phyloP scores from a whole-genome alignment of 2,329 filamentous ascomycete species.

The Xylariaceae sp. region DNA sequence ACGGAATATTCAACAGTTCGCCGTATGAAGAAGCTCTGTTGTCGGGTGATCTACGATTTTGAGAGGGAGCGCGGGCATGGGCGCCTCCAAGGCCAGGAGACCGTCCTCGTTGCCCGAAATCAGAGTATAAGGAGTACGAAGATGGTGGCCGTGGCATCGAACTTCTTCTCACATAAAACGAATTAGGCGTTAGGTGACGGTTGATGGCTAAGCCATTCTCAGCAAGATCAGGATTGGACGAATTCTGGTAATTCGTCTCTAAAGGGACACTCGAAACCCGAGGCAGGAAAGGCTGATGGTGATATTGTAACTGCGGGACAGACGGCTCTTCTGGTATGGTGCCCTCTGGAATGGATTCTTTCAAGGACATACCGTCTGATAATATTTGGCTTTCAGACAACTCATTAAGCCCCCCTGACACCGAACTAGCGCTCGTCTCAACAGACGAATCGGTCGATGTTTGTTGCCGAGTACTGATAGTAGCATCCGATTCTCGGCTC shows the following conservation, averaged over 20 bases:
- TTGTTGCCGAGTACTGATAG: slow-evolving; percentile 56
- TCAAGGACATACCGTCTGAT: slow-evolving; percentile 53
- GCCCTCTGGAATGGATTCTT: slow-evolving; percentile 57
- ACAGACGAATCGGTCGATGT: slow-evolving; percentile 59
- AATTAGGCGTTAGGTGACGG: slow-evolving; percentile 67
- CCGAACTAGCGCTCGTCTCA: slow-evolving; percentile 61
- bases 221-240: slow-evolving; percentile 58
- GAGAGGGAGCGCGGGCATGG: slow-evolving; percentile 55
- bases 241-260: slow-evolving; percentile 49
- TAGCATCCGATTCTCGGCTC: slow-evolving; percentile 61
- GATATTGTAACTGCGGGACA: slow-evolving; percentile 66
- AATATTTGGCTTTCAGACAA: slow-evolving; percentile 48
- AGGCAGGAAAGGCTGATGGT: slow-evolving; percentile 56
- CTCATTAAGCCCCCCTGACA: slow-evolving; percentile 57
- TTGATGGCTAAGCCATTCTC: slow-evolving; percentile 60
- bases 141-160: slow-evolving; percentile 74
- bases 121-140: slow-evolving; percentile 75
- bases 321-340: slow-evolving; percentile 48
- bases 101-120: slow-evolving; percentile 68
- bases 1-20: slow-evolving; percentile 71
- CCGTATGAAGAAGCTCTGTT: slow-evolving; percentile 59
- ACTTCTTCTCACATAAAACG: slow-evolving; percentile 59
- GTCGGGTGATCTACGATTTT: slow-evolving; percentile 63
- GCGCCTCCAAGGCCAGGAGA: slow-evolving; percentile 55
- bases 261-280: slow-evolving; percentile 51